Base-by-base conservation (phyloP, 805 yeast genomes). In the Sugiyamaella valdiviana region DNA sequence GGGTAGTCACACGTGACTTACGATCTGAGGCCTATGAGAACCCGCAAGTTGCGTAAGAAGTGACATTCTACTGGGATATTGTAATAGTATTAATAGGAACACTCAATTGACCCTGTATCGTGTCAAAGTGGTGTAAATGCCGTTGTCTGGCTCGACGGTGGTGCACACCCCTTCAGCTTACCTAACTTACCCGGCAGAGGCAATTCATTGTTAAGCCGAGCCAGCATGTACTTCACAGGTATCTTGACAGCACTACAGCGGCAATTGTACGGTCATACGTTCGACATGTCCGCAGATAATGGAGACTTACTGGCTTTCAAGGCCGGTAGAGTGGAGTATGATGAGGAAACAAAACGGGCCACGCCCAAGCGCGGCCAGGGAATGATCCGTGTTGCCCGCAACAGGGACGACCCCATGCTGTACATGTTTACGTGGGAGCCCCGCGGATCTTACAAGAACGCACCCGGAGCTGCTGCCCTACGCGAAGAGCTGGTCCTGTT, bases 341-440 rank as follows among this genome's bases (percentile, higher is more conserved):
- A 84, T 59, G 64, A 63, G 38, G 82, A 76, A 49, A 71, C 83
- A 1, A 76, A 80, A 43, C 64, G 71, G 29, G 86, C 87, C 48
- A 78, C 82, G 3, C 91, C 95, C n/a, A 70, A 74, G 50, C 79
- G 83, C 2, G 74, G 77, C 51, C 85, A 82, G 56, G 95, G 95
- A 7, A 65, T 67, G 39, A 77, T 87, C 43, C 69, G 76, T 22
- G 75, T 87, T 45, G 72, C 73, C 48, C 80, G 77, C 49, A 76
- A 79, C 56, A 75, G 73, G 22, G 95, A 85, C 50, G 93, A 83
- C 50, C 85, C 83, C 45, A 80, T 80, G 15, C 78, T 86, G 61
- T 80, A 74, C 58, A 79, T 82, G 44, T 82, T 86, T 57, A 71
- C 68, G 46, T 87, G 95, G 95, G 67, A 74, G 36, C 86, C 95